Conservation (phyloP, 75 land plant species). For the Picea sitchensis region DNA sequence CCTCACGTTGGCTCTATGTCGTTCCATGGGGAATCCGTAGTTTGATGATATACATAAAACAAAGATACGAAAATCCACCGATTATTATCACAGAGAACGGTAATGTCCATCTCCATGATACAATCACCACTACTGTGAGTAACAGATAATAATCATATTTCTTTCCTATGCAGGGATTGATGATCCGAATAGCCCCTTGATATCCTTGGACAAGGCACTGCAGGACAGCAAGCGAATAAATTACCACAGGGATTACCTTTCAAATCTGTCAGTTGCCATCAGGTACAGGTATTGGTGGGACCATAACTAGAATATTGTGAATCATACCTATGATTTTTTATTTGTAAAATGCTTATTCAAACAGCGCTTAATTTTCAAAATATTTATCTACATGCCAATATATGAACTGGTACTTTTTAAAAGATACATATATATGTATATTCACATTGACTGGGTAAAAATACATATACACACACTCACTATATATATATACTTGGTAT, state of each 20-base stretch:
- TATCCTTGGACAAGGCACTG: conserved; percentile 32
- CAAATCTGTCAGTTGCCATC: conserved; percentile 54
- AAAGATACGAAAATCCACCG: conserved; percentile 57
- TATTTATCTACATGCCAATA: too few species aligned
- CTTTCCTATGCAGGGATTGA: conserved; percentile 68
- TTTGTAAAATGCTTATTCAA: too few species aligned
- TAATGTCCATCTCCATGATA: not conserved
- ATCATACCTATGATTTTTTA: too few species aligned
- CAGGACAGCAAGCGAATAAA: conserved; percentile 63
- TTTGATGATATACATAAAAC: conserved; percentile 43
- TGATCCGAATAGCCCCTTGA: conserved; percentile 47
- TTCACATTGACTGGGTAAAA: too few species aligned
- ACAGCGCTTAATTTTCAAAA: too few species aligned
- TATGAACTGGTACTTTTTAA: too few species aligned
- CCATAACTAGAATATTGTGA: too few species aligned
- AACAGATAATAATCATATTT: not conserved
- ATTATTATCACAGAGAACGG: conserved; percentile 86
- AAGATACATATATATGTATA: too few species aligned
- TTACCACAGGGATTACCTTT: conserved; percentile 70
- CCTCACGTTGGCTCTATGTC: conserved; percentile 70
- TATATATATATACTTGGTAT: too few species aligned
- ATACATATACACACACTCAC: too few species aligned
- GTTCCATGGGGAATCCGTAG: conserved; percentile 76
- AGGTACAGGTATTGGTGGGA: conserved; percentile 25
- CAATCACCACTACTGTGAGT: not conserved